A percentile compares a stretch with the other conserved stretches of the same genome.
Conservation (phyloP, 1,284 basidiomycete genomes). For the Agroathelia rolfsii region DNA sequence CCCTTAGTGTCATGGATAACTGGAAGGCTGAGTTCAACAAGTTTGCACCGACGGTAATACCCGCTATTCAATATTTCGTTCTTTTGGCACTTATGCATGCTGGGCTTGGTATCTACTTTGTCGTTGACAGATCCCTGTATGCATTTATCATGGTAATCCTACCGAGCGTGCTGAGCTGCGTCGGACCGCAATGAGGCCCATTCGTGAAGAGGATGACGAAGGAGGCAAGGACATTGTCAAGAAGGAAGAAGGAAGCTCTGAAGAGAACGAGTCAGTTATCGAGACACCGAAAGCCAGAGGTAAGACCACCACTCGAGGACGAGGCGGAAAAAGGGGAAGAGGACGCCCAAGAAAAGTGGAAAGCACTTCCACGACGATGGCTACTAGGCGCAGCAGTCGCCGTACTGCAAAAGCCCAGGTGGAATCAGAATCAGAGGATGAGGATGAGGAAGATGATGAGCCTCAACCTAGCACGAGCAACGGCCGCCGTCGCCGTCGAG, state of each 20-base stretch:
- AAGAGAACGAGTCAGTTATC: constrained; percentile 4
- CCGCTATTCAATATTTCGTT: constrained; percentile 4
- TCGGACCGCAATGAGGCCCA: constrained; percentile 38
- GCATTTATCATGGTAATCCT: constrained; percentile 85
- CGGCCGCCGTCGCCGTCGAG: not conserved
- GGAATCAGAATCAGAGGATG: constrained; percentile 2
- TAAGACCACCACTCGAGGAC: not conserved
- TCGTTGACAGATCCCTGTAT: constrained; percentile 58
- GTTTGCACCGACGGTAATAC: constrained; percentile 66
- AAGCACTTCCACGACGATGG: too few species aligned
- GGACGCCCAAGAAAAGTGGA: constrained; percentile 18
- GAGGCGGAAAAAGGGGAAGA: constrained; percentile 4
- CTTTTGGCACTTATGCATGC: not conserved
- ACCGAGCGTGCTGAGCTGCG: constrained; percentile 70
- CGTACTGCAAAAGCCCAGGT: too few species aligned
- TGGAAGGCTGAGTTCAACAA: constrained; percentile 84
- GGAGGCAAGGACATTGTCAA: constrained; percentile 8
- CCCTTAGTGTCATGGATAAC: constrained; percentile 86
- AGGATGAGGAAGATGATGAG: constrained; percentile 7
- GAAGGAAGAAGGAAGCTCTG: constrained; percentile 3
- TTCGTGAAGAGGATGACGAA: constrained; percentile 12
- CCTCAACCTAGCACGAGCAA: not conserved
- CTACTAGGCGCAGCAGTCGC: too few species aligned
- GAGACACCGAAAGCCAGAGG: not conserved
- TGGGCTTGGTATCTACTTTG: constrained; percentile 2